Conservation (phyloP, 2,329 filamentous ascomycete genomes). For the Colletotrichum sp. region DNA sequence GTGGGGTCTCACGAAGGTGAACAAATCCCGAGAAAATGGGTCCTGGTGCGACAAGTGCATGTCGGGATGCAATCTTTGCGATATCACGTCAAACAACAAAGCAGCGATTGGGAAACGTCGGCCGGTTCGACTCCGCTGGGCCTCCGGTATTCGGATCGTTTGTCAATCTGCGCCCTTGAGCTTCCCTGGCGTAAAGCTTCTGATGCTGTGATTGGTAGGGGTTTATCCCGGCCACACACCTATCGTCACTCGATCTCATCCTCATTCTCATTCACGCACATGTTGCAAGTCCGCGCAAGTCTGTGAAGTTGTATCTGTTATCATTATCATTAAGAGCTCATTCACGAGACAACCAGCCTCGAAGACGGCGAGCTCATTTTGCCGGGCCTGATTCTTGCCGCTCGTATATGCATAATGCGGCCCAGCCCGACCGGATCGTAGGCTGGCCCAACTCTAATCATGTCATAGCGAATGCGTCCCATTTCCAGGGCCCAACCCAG, state of each 20-base stretch:
- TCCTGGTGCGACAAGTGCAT: slow-evolving; percentile 18
- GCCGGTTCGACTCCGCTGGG: neutral
- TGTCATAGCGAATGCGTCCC: slow-evolving; percentile 17
- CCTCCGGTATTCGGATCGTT: slow-evolving; percentile 1
- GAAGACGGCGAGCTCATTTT: neutral
- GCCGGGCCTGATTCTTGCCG: neutral
- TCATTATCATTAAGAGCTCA: slow-evolving; percentile 21
- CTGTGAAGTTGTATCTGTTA: neutral
- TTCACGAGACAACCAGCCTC: neutral
- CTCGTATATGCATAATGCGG: slow-evolving; percentile 14
- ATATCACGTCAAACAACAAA: slow-evolving; percentile 3
- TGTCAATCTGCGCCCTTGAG: neutral
- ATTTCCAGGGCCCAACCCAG: neutral
- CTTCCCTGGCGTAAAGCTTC: neutral
- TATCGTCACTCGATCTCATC: neutral
- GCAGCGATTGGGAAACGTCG: neutral
- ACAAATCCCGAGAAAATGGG: slow-evolving; percentile 17
- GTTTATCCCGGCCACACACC: neutral
- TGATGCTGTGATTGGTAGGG: neutral
- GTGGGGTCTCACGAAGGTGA: neutral
- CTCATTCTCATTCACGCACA: neutral
- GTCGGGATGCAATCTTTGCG: neutral
- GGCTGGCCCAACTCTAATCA: neutral
- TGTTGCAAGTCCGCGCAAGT: neutral
- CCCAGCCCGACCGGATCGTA: neutral